Base-by-base conservation (phyloP, 2,329 filamentous ascomycete species). In the Monosporascus sp. region DNA sequence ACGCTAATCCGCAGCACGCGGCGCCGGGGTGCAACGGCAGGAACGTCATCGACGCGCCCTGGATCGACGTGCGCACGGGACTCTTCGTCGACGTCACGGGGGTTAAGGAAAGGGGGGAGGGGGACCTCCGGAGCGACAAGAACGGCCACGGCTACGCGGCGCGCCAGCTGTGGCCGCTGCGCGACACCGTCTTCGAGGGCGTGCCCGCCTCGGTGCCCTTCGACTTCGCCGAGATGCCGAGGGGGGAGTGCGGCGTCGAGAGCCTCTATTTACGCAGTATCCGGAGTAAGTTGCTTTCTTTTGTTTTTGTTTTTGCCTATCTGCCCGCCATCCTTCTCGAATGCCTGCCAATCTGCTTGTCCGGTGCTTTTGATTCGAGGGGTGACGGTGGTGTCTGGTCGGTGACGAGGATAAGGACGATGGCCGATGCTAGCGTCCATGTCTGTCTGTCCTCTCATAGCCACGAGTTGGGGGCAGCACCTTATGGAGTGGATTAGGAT, bases 21-120 rank as follows among this genome's bases (percentile, higher is more conserved):
- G 79, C 87, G 52, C 74, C 86, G 26, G 77, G 82, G 22, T 85
- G 85, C 44, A 79, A 88, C 61, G 88, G 88, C 19, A 73, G 78
- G 65, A 95, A 95, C 67, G 81, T 94, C 52, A 94, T 94, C 63
- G 90, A 94, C 70, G 90, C 86, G 24, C 80, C 90, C 46, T 95
- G 88, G 88, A 89, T 94, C 65, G 89, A 94, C 69, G 79, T 79
- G 54, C 71, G 74, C 52, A 94, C 86, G 62, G 90, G 90, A 48
- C 78, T 93, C 64, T 95, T 88, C 69, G 85, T 94, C 68, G 90
- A 94, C 69, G 91, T 95, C 64, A 94, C 90, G 1, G 89, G 83
- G 14, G 72, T 94, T 5, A 7, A 7, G 24, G 24, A 7, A 26
- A 7, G 81, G 0, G 73, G 75, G 17, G 69, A 69, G 2, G 0